These are phyloP conservation scores for Penicillium lividum DNA, from an alignment of 495 filamentous ascomycete genomes.

Conservation along the genomic window DNA sequence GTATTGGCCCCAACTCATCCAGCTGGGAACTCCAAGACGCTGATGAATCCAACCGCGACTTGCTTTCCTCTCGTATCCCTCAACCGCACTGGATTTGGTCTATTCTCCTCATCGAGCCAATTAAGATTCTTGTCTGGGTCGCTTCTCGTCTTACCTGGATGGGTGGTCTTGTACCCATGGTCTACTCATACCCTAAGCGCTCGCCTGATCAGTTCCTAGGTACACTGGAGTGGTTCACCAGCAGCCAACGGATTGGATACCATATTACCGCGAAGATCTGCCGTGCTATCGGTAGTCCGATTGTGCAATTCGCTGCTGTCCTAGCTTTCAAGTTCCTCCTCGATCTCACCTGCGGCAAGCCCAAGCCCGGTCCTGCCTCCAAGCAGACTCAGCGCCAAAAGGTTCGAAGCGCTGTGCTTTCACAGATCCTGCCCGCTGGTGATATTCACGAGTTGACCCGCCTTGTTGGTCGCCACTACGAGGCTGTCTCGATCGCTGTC, in stretches of 20 bases:
- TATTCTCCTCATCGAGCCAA: conserved; percentile 30
- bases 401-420: conserved; percentile 35
- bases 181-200: conserved; percentile 18
- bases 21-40: conserved; percentile 46
- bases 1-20: conserved; percentile 49
- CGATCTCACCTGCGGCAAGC: conserved; percentile 32
- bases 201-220: conserved; percentile 25
- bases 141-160: conserved; percentile 40
- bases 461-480: conserved; percentile 40
- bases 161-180: conserved; percentile 39
- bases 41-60: conserved; percentile 38
- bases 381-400: conserved; percentile 29
- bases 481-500: conserved; percentile 40
- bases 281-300: conserved; percentile 33
- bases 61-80: conserved; percentile 29
- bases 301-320: conserved; percentile 35
- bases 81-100: conserved; percentile 35
- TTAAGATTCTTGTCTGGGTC: conserved; percentile 28
- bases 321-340: conserved; percentile 28
- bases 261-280: conserved; percentile 40
- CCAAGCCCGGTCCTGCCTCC: conserved; percentile 26
- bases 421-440: conserved; percentile 31
- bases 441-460: conserved; percentile 28
- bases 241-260: conserved; percentile 33
- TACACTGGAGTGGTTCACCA: conserved; percentile 42